Percentiles rank a stretch among this genome's conserved stretches.
Conservation (phyloP, 2,329 filamentous ascomycete genomes). For the Xylaria digitata region DNA sequence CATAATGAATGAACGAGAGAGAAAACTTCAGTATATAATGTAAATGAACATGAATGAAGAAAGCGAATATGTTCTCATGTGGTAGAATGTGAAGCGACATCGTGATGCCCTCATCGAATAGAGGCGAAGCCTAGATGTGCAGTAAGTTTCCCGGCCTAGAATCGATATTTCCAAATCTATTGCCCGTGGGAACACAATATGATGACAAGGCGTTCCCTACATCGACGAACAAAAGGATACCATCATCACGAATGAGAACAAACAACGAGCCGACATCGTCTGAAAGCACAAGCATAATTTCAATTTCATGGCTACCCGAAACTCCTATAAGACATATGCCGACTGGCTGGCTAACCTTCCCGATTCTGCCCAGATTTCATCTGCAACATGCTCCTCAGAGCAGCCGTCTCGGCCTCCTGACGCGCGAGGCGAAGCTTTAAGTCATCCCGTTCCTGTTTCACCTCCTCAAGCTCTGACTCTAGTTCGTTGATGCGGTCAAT, state of each 20-base stretch:
- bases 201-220: slow-evolving; percentile 50
- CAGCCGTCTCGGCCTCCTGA: slow-evolving; percentile 72
- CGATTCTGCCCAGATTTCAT: slow-evolving; percentile 46
- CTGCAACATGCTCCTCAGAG: slow-evolving; percentile 65
- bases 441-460: slow-evolving; percentile 71
- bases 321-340: slow-evolving; percentile 31
- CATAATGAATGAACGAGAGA: slow-evolving; percentile 24
- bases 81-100: slow-evolving; percentile 5
- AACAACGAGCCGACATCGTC: slow-evolving; percentile 50
- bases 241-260: slow-evolving; percentile 41
- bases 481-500: slow-evolving; percentile 73
- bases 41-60: background rate
- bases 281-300: slow-evolving; percentile 41
- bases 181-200: slow-evolving; percentile 15
- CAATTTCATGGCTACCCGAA: slow-evolving; percentile 38
- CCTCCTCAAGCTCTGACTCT: slow-evolving; percentile 67
- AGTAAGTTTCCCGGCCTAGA: slow-evolving; percentile 22
- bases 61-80: background rate
- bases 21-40: slow-evolving; percentile 19
- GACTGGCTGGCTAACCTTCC: slow-evolving; percentile 36
- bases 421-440: slow-evolving; percentile 71
- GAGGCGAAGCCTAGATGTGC: background rate
- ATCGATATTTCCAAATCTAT: background rate
- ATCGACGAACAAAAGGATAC: slow-evolving; percentile 42
- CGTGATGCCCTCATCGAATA: slow-evolving; percentile 8